Base-by-base conservation (phyloP, 78 protist species). In the Acrasis kona region DNA sequence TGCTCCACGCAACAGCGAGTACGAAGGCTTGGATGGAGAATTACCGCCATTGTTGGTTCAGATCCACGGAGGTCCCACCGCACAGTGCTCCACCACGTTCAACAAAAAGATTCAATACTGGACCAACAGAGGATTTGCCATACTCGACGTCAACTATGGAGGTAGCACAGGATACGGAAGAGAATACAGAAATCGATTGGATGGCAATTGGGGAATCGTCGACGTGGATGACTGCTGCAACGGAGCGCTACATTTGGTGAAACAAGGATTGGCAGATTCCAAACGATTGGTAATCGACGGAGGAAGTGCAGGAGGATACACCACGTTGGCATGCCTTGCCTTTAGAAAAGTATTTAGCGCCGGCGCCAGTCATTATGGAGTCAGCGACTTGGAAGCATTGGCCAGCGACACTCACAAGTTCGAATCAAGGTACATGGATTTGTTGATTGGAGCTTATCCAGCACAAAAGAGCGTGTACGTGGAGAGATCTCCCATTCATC, bases 331-430 rank as follows among this genome's bases (percentile, higher is more conserved):
- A 6, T 35, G 39, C 10, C 39, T 81, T 8, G 73, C 77, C 4
- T 80, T 81, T 30, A 12, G 12, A 29, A 34, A 65, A 37, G 74
- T 32, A 29, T 64, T 72, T 65, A 19, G 31, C 40, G 81, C 85
- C 38, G 85, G 85, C 12, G 38, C 64, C 66, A 34, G 65, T 31
- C 36, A n/a, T 10, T 80, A 75, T 42, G 87, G 87, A 41, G 80
- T 78, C 70, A 36, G 70, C 27, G 87, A 83, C 68, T 57, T 77
- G 6, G 28, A 3, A 3, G 34, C 66, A 27, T 81, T 83, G 12
- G 87, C 87, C 8, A 19, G 7, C 0, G 83, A 79, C 72, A 83
- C 87, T 35, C 87, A 83, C 74, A 83, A 83, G 70, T 83, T 83
- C 39, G 84, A 83, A 40, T 34, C 42, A 58, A 39, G 83, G 4